Evolutionary conservation across 1,284 basidiomycete species (phyloP), one percentile per base, ranked within the genome.

Genomic region (Tylopilus orsonianus): DNA sequence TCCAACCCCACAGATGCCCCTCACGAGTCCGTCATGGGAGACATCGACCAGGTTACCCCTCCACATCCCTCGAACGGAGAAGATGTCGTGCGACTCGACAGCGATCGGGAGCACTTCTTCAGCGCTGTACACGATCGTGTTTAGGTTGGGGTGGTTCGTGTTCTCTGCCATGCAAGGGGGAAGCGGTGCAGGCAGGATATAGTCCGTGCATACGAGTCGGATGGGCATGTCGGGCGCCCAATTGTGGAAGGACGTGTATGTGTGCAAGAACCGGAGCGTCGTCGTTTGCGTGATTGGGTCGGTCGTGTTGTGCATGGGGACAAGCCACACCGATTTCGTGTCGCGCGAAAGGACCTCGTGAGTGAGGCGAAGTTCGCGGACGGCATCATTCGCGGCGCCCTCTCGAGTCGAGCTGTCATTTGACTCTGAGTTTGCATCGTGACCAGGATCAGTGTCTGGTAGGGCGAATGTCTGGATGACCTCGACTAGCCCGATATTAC

Each of bases 211-310:
- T 0, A 45, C 48, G 37, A 61, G 29, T 16, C 42, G 45, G 30
- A 37, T 44, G 41, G 22, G 35, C 10, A 34, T 20, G 14, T 38
- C 36, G 13, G 34, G 34, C 29, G 10, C 29, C 10, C 12, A 10
- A 4, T 19, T 30, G 6, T 44, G 13, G 12, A 54, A 30, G 0
- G 48, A 44, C 2, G 48, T 27, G 3, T 45, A 48, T 0, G 48
- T 41, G 35, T 57, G 59, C 44, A 58, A 39, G 48, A 61, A 58
- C 6, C 59, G 54, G 49, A 61, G 54, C 12, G 48, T 59, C 22
- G 53, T 59, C 22, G 56, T 20, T 2, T n/a, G 13, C 5, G 48
- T 49, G 9, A 33, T 16, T 3, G 53, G 46, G 24, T 58, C 49
- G 36, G 32, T 30, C 2, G 46, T 34, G 35, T 48, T 24, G 34